Base-by-base conservation (phyloP, 2,329 filamentous ascomycete species). In the Microcera coccophila region DNA sequence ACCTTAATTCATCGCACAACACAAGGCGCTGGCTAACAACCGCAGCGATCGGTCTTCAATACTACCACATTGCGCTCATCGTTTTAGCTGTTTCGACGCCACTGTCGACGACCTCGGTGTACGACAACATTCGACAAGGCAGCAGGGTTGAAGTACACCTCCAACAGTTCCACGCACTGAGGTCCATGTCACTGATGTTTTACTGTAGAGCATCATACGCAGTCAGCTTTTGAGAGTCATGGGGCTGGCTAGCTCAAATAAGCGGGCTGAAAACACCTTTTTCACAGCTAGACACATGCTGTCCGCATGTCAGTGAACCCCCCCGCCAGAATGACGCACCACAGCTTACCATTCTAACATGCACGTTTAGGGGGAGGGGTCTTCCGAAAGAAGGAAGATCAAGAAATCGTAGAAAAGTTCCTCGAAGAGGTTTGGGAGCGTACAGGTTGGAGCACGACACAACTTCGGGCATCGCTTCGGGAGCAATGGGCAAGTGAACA, bases 51-150 rank as follows among this genome's bases (percentile, higher is more conserved):
- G 46, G 46, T 4, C 22, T 48, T 14, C 46, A 48, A 29, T 48
- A 48, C n/a, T 48, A 48, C 26, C 46, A 48, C 24, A 48, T 48
- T 31, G 39, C 46, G n/a, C 45, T 42, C 8, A 48, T 48, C 18
- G 38, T 45, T 15, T 33, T 48, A 18, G 36, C 39, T 26, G 45
- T 48, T 36, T 45, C 46, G 3, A 42, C 46, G 1, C 46, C 46
- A 3, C 17, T 45, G 3, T 15, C 33, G n/a, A 37, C 46, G 11
- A 33, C 37, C 4, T 45, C 46, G 3, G 46, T 48, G 4, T 48
- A 48, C 15, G 46, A 48, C 17, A 37, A 48, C 7, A 48, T 48
- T 15, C 33, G 46, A 21, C 41, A 40, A 37, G 46, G 46, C 2
- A 45, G 45, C 20, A 42, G 39, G 22, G 38, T 48, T 20, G 42